Base-by-base conservation (phyloP, 2,329 filamentous ascomycete genomes). In the Nigrospora sphaerica region DNA sequence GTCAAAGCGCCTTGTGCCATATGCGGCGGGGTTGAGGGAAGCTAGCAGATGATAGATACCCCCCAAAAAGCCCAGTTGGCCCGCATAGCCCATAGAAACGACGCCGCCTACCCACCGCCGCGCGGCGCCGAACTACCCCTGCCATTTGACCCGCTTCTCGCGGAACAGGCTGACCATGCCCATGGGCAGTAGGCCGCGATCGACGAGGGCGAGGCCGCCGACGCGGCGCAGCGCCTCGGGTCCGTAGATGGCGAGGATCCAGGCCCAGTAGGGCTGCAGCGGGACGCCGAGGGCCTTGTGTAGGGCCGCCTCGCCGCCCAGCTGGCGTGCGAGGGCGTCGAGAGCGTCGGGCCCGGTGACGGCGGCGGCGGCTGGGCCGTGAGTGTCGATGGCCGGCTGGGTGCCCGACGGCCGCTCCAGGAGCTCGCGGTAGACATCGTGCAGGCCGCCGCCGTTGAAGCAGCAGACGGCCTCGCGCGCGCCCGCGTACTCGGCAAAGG, bases 181-280 rank as follows among this genome's bases (percentile, higher is more conserved):
- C 57, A 71, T 71, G 2, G 72, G 72, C 57, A 75, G 50, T 40
- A 71, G 44, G 2, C 68, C 70, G 2, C 63, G 57, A 28, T 74
- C 69, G 1, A 74, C 70, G 42, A 74, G 65, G 32, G 63, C 62
- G 51, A 74, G 43, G 0, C 70, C 69, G 0, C 72, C 72, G 52
- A 74, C 74, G 12, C 64, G 58, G 9, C 62, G 59, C 6, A 73
- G 56, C 44, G 73, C 64, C 51, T 73, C 70, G 4, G 64, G 63
- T 2, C 70, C 70, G 23, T 72, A 73, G 51, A 73, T 59, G 50
- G 65, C 64, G 14, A 67, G 57, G 10, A 75, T 62, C 73, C 73
- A 77, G 46, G 61, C 63, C 69, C 72, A 74, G 46, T 77, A 77
- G 4, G 63, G 56, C 13, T 64, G 59, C 63, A 71, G 67, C 0